Evolutionary conservation across 2,329 filamentous ascomycete genomes (phyloP).

Genomic region (Rhinocladiella similis): DNA sequence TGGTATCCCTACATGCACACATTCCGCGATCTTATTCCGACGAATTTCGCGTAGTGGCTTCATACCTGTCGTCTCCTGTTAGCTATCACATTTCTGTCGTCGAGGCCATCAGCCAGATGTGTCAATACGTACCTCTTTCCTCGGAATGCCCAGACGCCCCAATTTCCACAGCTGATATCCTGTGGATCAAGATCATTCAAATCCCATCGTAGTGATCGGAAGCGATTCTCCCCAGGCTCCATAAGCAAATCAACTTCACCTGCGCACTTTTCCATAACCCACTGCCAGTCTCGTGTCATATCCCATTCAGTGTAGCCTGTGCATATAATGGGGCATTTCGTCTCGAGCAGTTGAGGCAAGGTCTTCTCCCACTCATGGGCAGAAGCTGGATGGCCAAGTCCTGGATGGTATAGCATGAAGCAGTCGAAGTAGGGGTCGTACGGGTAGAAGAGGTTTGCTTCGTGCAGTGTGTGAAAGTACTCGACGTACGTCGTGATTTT

Average conservation of each 20-base stretch:
- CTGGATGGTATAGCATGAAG: slow-evolving; percentile 95
- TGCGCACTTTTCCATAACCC: slow-evolving; percentile 79
- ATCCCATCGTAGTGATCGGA: slow-evolving; percentile 94
- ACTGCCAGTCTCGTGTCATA: slow-evolving; percentile 88
- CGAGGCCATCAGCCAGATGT: neutral
- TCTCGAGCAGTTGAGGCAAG: slow-evolving; percentile 84
- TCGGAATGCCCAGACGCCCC: slow-evolving; percentile 95
- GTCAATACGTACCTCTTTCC: slow-evolving; percentile 75
- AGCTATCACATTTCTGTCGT: slow-evolving; percentile 6
- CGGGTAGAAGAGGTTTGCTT: slow-evolving; percentile 84
- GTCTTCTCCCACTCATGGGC: slow-evolving; percentile 94
- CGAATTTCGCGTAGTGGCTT: slow-evolving; percentile 25
- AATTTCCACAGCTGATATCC: slow-evolving; percentile 93
- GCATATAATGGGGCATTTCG: slow-evolving; percentile 89
- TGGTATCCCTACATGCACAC: neutral
- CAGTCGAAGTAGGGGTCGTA: slow-evolving; percentile 99
- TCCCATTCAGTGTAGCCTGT: slow-evolving; percentile 96
- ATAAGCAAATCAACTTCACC: slow-evolving; percentile 92
- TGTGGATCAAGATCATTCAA: slow-evolving; percentile 93
- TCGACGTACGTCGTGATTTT: slow-evolving; percentile 98
- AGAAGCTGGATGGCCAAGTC: slow-evolving; percentile 88
- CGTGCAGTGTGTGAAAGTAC: slow-evolving; percentile 95
- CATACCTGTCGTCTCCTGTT: slow-evolving; percentile 26
- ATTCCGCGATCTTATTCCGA: slow-evolving; percentile 1
- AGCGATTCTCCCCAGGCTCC: slow-evolving; percentile 89